A percentile compares a stretch with the other conserved stretches of the same genome.
Evolutionary conservation across 2,329 filamentous ascomycete genomes (phyloP).

Genomic region (Curvularia spicifera): DNA sequence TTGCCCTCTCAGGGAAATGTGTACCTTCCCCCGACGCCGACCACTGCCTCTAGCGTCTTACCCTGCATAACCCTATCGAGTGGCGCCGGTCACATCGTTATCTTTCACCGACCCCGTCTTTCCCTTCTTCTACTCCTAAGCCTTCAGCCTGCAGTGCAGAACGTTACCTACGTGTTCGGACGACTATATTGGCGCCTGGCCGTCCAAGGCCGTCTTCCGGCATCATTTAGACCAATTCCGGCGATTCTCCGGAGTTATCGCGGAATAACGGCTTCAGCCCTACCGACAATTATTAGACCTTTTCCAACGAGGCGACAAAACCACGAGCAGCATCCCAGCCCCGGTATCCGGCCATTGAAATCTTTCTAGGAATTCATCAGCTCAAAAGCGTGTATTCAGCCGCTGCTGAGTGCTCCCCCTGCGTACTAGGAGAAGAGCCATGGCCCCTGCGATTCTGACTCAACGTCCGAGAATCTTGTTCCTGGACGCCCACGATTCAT

Average conservation of each 20-base stretch:
- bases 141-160: not conserved
- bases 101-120: constrained; percentile 13
- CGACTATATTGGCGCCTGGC: not conserved
- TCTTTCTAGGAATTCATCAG: too few species aligned
- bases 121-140: not conserved
- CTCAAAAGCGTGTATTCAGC: not conserved
- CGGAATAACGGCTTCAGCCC: constrained; percentile 23
- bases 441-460: constrained; percentile 40
- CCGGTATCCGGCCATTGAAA: not conserved
- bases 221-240: constrained; percentile 10
- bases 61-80: constrained; percentile 20
- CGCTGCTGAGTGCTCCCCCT: not conserved
- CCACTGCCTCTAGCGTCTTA: constrained; percentile 15
- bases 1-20: constrained; percentile 11
- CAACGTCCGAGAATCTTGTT: constrained; percentile 70
- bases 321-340: not conserved
- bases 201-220: not conserved
- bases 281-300: constrained; percentile 12
- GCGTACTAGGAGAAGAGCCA: constrained; percentile 11
- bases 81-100: constrained; percentile 16
- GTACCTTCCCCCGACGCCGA: constrained; percentile 5
- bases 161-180: not conserved
- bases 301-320: constrained; percentile 16
- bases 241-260: constrained; percentile 19
- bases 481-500: constrained; percentile 95